These are phyloP conservation scores for Misopates orontium DNA, from an alignment of 257 asterid genomes.

Conservation along the genomic window DNA sequence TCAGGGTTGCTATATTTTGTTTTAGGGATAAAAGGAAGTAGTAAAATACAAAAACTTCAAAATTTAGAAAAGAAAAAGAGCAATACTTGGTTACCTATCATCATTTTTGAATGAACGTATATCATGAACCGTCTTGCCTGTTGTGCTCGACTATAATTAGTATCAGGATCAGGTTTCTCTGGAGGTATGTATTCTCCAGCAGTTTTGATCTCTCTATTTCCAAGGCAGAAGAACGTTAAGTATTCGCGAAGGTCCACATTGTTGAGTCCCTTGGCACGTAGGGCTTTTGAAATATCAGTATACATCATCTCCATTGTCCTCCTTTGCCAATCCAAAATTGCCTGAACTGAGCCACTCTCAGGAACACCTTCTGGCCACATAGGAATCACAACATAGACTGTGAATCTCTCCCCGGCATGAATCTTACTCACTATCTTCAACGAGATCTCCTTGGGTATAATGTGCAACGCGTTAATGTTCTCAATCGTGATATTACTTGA, in stretches of 20 bases:
- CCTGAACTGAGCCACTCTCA: slow-evolving; percentile 82
- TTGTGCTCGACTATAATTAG: slow-evolving; percentile 78
- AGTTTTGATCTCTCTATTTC: slow-evolving; percentile 61
- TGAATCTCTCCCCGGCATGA: slow-evolving; percentile 64
- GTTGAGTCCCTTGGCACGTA: slow-evolving; percentile 45
- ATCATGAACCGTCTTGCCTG: slow-evolving; percentile 88
- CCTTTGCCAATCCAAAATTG: slow-evolving; percentile 90
- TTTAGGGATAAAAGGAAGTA: too few relatives aligned
- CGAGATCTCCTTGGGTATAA: slow-evolving; percentile 80
- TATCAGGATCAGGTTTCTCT: slow-evolving; percentile 59
- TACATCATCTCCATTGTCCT: slow-evolving; percentile 99
- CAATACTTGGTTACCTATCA: slow-evolving; percentile 25
- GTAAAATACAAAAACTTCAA: too few relatives aligned
- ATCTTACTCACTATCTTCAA: slow-evolving; percentile 81
- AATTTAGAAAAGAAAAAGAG: too few relatives aligned
- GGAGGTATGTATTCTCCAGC: slow-evolving; percentile 57
- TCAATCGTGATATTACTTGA: slow-evolving; percentile 35
- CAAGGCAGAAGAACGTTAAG: slow-evolving; percentile 85
- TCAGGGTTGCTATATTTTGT: too few relatives aligned
- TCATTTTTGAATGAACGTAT: slow-evolving; percentile 88
- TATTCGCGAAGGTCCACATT: slow-evolving; percentile 66
- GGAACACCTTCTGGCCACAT: slow-evolving; percentile 99
- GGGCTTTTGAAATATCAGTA: slow-evolving; percentile 53
- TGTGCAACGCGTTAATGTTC: slow-evolving; percentile 69
- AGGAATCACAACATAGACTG: slow-evolving; percentile 73